Percentiles rank a stretch among this genome's conserved stretches.
Evolutionary conservation across 768 basidiomycete species (phyloP).

Genomic region (Rubroboletus satanas): DNA sequence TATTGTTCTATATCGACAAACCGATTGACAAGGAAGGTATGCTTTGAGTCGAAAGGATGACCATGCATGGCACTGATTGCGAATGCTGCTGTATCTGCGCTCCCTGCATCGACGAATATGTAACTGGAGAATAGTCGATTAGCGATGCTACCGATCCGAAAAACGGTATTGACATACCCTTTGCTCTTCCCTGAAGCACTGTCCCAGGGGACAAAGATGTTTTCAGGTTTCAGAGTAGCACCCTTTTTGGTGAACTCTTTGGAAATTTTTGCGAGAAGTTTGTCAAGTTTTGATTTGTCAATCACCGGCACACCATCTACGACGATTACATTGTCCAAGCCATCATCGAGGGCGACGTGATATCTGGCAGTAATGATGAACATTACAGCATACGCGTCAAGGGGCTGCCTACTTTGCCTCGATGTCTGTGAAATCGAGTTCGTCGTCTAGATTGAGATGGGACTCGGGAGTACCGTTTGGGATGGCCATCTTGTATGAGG

Average conservation of each 20-base stretch:
- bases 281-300: conserved; percentile 80
- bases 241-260: conserved; percentile 86
- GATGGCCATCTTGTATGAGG: conserved; percentile 43
- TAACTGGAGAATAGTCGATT: conserved; percentile 45
- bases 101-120: conserved; percentile 77
- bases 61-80: conserved; percentile 68
- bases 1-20: conserved; percentile 89
- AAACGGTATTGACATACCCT: conserved; percentile 54
- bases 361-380: conserved; percentile 53
- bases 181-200: conserved; percentile 79
- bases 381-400: not conserved
- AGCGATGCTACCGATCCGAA: not conserved
- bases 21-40: conserved; percentile 79
- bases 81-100: conserved; percentile 62
- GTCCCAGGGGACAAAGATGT: conserved; percentile 88
- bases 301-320: conserved; percentile 91
- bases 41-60: conserved; percentile 82
- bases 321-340: conserved; percentile 88
- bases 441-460: conserved; percentile 46
- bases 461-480: conserved; percentile 27
- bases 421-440: conserved; percentile 85
- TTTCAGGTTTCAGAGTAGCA: conserved; percentile 66
- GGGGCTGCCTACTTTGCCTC: conserved; percentile 65
- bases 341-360: conserved; percentile 76
- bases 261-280: conserved; percentile 71